Evolutionary conservation across 192 early-diverging fungal species (phyloP).

Genomic region (Rhizophagus sp.): DNA sequence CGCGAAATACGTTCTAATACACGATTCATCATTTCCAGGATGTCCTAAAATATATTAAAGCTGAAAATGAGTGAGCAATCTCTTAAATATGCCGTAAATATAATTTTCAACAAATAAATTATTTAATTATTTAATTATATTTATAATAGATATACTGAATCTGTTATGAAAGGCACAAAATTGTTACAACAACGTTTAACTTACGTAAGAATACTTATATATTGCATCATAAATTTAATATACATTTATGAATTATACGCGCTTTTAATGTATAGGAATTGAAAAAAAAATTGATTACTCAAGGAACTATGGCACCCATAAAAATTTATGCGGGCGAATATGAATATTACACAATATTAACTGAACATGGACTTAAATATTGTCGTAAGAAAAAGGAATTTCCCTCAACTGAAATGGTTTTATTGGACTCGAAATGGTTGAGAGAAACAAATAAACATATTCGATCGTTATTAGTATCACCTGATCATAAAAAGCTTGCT

Average conservation of each 20-base stretch:
- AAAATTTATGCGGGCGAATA: constrained; percentile 49
- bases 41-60: constrained; percentile 46
- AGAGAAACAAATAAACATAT: constrained; percentile 45
- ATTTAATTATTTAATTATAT: neutral
- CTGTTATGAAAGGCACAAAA: constrained; percentile 24
- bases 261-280: constrained; percentile 45
- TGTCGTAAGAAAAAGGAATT: constrained; percentile 42
- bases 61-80: constrained; percentile 52
- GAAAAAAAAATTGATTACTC: constrained; percentile 48
- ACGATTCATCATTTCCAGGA: constrained; percentile 33
- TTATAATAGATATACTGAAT: constrained; percentile 32
- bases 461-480: constrained; percentile 54
- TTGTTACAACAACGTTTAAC: constrained; percentile 13
- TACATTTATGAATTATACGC: neutral
- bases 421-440: constrained; percentile 52
- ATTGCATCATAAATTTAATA: neutral
- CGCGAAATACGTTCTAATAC: neutral
- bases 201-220: neutral
- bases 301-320: constrained; percentile 43
- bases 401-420: constrained; percentile 48
- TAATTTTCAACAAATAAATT: neutral
- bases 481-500: constrained; percentile 52
- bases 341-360: constrained; percentile 55
- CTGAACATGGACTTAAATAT: constrained; percentile 50
- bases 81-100: neutral